Base-by-base conservation (phyloP, 768 basidiomycete genomes). In the Rhodocollybia butyracea region DNA sequence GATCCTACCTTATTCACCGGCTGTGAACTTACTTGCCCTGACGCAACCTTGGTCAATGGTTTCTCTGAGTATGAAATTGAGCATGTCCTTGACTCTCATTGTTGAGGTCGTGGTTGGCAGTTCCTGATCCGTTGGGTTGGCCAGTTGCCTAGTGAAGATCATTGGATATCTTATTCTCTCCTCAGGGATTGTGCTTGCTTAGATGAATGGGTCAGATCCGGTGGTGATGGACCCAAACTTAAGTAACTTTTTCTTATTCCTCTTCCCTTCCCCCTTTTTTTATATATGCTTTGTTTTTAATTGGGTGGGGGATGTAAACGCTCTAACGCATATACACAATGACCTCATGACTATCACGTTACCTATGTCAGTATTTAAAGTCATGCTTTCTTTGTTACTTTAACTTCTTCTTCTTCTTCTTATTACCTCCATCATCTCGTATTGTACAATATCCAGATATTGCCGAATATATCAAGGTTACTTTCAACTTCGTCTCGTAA, bases 1-100 rank as follows among this genome's bases (percentile, higher is more conserved):
- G 66, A 77, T 53, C 27, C 56, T n/a, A 3, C n/a, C 0, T 54
- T 64, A 0, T 76, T 75, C 59, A 74, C 76, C 0, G 54, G 48
- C 0, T 61, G 70, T 1, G 54, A 36, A 36, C 34, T 8, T 8
- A 7, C 7, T 7, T 8, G 7, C 8, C 34, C 34, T 36, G 34
- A 36, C 7, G 8, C 34, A 36, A 36, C 17, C 8, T 8, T 36
- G 7, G 34, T 36, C 8, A 17, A 36, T 36, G 34, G 34, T 36
- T 17, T 8, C 34, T 7, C 7, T 7, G 34, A 36, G 34, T 36
- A 8, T 36, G 7, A 8, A 8, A 36, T 36, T 17, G 34, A 36
- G 34, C 34, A 17, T 17, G 17, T 36, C 34, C 34, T 36, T 7
- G 34, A 36, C 17, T 22, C 15, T 24, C 21, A 63, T 0, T 38